These are phyloP conservation scores for Saturnispora dispora DNA, from an alignment of 805 yeast genomes.

Conservation along the genomic window DNA sequence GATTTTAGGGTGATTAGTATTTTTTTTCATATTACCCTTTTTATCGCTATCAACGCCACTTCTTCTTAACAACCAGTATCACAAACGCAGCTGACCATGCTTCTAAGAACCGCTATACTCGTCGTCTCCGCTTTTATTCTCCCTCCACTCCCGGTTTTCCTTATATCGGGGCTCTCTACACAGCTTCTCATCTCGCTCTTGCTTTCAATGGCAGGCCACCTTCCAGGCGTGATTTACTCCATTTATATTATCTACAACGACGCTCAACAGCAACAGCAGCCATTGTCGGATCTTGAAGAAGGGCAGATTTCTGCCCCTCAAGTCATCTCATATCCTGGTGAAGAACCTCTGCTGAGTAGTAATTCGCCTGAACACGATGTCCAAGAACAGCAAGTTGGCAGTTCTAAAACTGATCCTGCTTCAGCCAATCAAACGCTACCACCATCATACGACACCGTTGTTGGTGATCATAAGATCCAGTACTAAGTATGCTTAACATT, in stretches of 20 bases:
- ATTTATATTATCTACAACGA: slow-evolving; percentile 30
- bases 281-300: not conserved
- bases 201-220: slow-evolving; percentile 38
- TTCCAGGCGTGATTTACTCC: slow-evolving; percentile 44
- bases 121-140: slow-evolving; percentile 51
- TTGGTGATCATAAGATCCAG: slow-evolving; percentile 22
- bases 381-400: not conserved
- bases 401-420: not conserved
- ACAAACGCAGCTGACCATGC: not conserved
- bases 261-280: not conserved
- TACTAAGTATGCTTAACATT: not conserved
- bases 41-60: not conserved
- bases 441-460: slow-evolving; percentile 17
- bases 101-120: slow-evolving; percentile 25
- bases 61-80: not conserved
- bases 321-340: not conserved
- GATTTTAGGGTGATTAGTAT: not conserved
- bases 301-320: not conserved
- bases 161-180: slow-evolving; percentile 51
- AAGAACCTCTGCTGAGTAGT: not conserved
- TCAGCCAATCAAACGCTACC: slow-evolving; percentile 3
- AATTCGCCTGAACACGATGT: not conserved
- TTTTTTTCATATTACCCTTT: not conserved
- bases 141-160: slow-evolving; percentile 68
- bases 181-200: slow-evolving; percentile 39